A percentile compares a stretch with the other conserved stretches of the same genome.
Conservation (phyloP, 768 basidiomycete species). For the Sarcodon sp. region DNA sequence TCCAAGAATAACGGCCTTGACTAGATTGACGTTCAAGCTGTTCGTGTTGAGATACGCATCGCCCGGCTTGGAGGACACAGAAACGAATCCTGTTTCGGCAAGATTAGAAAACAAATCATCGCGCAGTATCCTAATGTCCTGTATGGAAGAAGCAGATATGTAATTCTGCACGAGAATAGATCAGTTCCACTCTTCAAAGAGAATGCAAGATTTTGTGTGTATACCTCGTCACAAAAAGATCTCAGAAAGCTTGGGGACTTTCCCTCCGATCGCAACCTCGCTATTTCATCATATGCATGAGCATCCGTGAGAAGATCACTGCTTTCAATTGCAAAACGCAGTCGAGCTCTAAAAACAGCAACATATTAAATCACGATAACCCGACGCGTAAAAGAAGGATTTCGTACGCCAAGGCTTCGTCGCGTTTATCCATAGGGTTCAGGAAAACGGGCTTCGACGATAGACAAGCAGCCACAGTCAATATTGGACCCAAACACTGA, state of each 20-base stretch:
- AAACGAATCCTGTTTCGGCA: conserved; percentile 56
- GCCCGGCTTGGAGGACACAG: conserved; percentile 28
- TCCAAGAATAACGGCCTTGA: conserved; percentile 78
- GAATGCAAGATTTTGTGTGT: conserved; percentile 6
- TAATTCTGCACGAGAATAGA: conserved; percentile 45
- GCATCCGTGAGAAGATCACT: conserved; percentile 83
- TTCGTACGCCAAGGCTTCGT: conserved; percentile 60
- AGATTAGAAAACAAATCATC: conserved; percentile 68
- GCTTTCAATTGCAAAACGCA: conserved; percentile 51
- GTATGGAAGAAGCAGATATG: conserved; percentile 59
- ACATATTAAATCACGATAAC: not conserved
- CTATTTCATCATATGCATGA: conserved; percentile 58
- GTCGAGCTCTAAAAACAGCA: conserved; percentile 43
- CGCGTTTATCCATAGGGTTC: conserved; percentile 71
- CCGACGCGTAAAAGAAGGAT: not conserved
- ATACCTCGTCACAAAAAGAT: conserved; percentile 62
- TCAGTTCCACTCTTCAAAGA: not conserved
- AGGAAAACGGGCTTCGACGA: conserved; percentile 84
- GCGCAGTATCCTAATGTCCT: conserved; percentile 69
- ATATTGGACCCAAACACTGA: conserved; percentile 66
- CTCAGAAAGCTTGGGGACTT: conserved; percentile 32
- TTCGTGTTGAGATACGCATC: conserved; percentile 49
- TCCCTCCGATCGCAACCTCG: conserved; percentile 34
- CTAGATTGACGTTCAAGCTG: conserved; percentile 52
- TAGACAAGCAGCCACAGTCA: conserved; percentile 72